Base-by-base conservation (phyloP, 2,329 filamentous ascomycete species). In the Phialophora macrospora region DNA sequence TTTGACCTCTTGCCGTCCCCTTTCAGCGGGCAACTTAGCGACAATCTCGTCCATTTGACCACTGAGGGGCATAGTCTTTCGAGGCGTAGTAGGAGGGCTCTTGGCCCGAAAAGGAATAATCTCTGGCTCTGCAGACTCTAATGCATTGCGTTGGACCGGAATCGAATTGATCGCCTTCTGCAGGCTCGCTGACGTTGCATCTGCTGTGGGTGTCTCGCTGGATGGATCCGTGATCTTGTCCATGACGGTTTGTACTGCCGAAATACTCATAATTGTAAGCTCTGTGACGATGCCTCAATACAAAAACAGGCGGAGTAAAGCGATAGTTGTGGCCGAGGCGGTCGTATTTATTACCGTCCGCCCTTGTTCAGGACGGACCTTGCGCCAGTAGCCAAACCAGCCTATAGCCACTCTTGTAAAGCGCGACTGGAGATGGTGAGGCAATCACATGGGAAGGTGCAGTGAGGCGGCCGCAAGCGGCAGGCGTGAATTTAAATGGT, bases 311-410 rank as follows among this genome's bases (percentile, higher is more conserved):
- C 26, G 22, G 26, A 26, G 34, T n/a, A 60, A 48, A 38, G 26
- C 24, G 58, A 60, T 65, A 32, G 54, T 6, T 48, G 28, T 38
- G 49, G 55, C 63, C 32, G 30, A 46, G 14, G 58, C 51, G 20
- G 46, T 34, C 57, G 73, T 76, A 74, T 73, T 76, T 44, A 74
- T 81, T 81, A 81, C 79, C 79, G 80, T 82, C 80, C 80, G 80
- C 78, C 80, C 79, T 77, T 65, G 67, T 78, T 81, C 79, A 82
- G 79, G 80, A 81, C 80, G 80, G 80, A 82, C 80, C 76, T 72
- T 75, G 73, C 72, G 78, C 80, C 80, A 76, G 77, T 81, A 81
- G 72, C 78, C 80, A 81, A 72, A 77, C 72, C 75, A 79, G 75
- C 4, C 38, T 41, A 32, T 60, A 17, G 52, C 28, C 55, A 55